phyloP scores from a whole-genome alignment of 106 monocot genomes.

The Dendrobium nobile region DNA sequence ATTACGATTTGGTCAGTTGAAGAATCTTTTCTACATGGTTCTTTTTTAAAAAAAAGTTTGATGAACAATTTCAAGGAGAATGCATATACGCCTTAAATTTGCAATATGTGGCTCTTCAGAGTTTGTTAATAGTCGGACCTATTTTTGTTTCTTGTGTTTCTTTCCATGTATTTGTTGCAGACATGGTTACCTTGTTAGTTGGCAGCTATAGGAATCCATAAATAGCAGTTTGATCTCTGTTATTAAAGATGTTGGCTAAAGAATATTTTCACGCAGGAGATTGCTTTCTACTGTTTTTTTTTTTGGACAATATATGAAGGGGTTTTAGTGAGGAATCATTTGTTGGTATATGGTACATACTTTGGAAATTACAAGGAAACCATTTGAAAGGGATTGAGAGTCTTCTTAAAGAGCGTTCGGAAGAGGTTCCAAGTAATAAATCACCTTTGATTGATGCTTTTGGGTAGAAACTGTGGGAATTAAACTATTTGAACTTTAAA shows the following conservation, averaged over 20 bases:
- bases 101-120: no score
- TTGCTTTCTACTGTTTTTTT: background rate
- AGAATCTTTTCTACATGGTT: no score
- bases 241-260: background rate
- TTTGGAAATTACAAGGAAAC: background rate
- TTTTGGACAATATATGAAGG: background rate
- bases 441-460: background rate
- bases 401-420: background rate
- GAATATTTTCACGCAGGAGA: background rate
- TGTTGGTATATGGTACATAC: background rate
- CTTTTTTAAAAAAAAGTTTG: no score
- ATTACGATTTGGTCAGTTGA: no score
- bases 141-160: no score
- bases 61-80: no score
- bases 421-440: background rate
- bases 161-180: background rate
- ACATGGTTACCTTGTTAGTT: background rate
- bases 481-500: background rate
- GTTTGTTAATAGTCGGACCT: no score
- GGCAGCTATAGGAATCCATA: background rate
- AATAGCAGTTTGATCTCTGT: background rate
- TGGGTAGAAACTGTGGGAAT: background rate
- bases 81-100: no score
- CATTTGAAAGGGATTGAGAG: background rate
- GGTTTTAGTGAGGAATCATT: no score